Percentiles rank a stretch among this genome's conserved stretches.
Evolutionary conservation across 495 filamentous ascomycete genomes (phyloP).

Genomic region (Xylaria flabelliformis): DNA sequence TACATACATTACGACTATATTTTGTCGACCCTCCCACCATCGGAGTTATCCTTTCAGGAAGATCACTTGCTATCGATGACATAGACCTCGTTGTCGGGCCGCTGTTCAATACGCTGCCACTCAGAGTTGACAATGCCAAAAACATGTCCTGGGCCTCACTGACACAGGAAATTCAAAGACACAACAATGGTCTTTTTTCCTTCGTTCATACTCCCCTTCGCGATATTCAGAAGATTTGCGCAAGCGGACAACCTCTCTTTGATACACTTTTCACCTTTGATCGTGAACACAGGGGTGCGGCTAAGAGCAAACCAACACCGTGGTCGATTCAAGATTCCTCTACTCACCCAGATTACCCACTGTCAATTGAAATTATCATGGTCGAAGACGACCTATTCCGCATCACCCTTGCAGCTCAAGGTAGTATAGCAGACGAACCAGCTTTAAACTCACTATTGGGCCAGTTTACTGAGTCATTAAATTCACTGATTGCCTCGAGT

Average conservation of each 20-base stretch:
- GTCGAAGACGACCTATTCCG: conserved; percentile 50
- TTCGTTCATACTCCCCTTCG: conserved; percentile 76
- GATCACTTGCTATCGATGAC: conserved; percentile 67
- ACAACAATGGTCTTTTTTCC: conserved; percentile 63
- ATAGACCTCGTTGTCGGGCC: conserved; percentile 79
- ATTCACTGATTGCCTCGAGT: conserved; percentile 24
- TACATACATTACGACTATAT: conserved; percentile 56
- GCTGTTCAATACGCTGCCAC: conserved; percentile 89
- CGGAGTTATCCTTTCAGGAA: conserved; percentile 74
- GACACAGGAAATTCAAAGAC: conserved; percentile 63
- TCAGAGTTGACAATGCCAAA: conserved; percentile 54
- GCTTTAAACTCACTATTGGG: conserved; percentile 47
- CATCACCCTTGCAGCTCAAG: conserved; percentile 62
- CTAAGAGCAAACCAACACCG: conserved; percentile 42
- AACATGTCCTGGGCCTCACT: conserved; percentile 59
- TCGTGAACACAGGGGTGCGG: conserved; percentile 40
- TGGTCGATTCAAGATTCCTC: conserved; percentile 63
- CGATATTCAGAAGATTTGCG: conserved; percentile 74
- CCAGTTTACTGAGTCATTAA: conserved; percentile 45
- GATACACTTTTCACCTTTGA: conserved; percentile 90
- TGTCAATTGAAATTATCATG: conserved; percentile 75
- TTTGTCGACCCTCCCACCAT: conserved; percentile 50
- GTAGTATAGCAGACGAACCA: conserved; percentile 40
- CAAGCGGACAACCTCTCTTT: conserved; percentile 67
- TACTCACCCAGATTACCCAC: conserved; percentile 67